Percentiles rank a stretch among this genome's conserved stretches.
phyloP scores from a whole-genome alignment of 2,329 filamentous ascomycete species.

The Colletotrichum tropicicola region DNA sequence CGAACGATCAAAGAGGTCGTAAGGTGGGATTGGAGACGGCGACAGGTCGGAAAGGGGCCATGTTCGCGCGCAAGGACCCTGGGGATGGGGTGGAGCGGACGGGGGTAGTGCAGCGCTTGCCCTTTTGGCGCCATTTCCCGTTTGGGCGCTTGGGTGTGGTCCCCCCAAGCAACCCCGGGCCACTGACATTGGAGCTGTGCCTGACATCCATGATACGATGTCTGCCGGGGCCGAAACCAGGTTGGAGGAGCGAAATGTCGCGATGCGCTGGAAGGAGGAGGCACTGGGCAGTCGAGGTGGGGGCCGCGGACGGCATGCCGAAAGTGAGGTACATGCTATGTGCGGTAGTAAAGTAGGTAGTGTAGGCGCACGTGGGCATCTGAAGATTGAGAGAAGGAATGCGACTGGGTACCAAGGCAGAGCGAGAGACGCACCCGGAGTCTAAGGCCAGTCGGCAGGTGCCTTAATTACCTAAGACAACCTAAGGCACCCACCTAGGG shows the following conservation, averaged over 20 bases:
- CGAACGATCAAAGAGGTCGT: slow-evolving; percentile 14
- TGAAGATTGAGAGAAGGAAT: too few relatives aligned
- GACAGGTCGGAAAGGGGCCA: slow-evolving; percentile 29
- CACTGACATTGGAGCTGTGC: slow-evolving; percentile 11
- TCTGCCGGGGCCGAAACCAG: slow-evolving; percentile 6
- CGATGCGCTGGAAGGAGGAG: background rate
- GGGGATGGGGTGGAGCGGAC: slow-evolving; percentile 11
- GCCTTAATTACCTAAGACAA: too few relatives aligned
- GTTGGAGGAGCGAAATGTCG: background rate
- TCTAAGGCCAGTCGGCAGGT: too few relatives aligned
- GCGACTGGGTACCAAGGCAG: background rate
- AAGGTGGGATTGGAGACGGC: slow-evolving; percentile 28
- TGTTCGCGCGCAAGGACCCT: slow-evolving; percentile 20
- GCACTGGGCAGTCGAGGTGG: background rate
- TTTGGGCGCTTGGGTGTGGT: slow-evolving; percentile 24
- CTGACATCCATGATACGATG: slow-evolving; percentile 23
- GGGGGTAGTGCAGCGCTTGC: slow-evolving; percentile 10
- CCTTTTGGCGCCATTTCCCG: slow-evolving; percentile 25
- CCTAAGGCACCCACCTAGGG: too few relatives aligned
- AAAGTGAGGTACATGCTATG: background rate
- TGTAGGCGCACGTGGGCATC: too few relatives aligned
- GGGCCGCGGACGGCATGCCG: background rate
- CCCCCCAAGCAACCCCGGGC: background rate
- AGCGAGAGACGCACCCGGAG: too few relatives aligned
- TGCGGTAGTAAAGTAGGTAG: background rate